phyloP scores from a whole-genome alignment of 225 moss, liverwort and hornwort species.

The Marchantia paleacea region DNA sequence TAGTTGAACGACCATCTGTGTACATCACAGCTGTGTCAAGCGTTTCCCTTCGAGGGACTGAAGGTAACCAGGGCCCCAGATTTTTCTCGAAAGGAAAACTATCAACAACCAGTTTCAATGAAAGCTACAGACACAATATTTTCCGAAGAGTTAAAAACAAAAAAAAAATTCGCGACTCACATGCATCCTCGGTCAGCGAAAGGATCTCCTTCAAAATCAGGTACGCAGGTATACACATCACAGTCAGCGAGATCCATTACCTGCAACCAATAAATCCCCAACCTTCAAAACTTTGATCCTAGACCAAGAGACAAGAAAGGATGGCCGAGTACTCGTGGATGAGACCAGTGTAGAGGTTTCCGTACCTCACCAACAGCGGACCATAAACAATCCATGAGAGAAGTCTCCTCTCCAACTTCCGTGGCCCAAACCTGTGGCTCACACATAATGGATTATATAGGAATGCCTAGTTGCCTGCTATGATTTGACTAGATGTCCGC shows the following conservation, averaged over 20 bases:
- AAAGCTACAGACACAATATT: not conserved
- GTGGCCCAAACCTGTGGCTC: slow-evolving; percentile 75
- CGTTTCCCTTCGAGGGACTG: not conserved
- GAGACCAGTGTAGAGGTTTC: too few relatives aligned
- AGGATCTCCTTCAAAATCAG: slow-evolving; percentile 96
- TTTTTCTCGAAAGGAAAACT: not conserved
- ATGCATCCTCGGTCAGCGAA: slow-evolving; percentile 97
- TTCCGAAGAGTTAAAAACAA: not conserved
- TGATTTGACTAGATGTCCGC: too few relatives aligned
- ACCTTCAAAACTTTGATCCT: not conserved
- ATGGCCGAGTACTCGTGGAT: not conserved
- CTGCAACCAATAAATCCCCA: slow-evolving; percentile 35
- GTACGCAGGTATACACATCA: slow-evolving; percentile 87
- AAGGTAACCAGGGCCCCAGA: not conserved
- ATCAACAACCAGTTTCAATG: not conserved
- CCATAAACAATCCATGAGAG: slow-evolving; percentile 79
- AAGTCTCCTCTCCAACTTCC: slow-evolving; percentile 70
- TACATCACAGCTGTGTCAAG: not conserved
- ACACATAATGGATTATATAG: slow-evolving; percentile 5
- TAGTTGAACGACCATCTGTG: slow-evolving; percentile 95
- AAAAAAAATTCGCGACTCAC: slow-evolving; percentile 46
- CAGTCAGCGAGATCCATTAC: slow-evolving; percentile 85
- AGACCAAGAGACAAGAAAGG: not conserved
- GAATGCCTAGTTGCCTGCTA: not conserved
- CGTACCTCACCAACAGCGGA: slow-evolving; percentile 75